phyloP scores from a whole-genome alignment of 768 basidiomycete genomes.

The Neoboletus brunneissimus region DNA sequence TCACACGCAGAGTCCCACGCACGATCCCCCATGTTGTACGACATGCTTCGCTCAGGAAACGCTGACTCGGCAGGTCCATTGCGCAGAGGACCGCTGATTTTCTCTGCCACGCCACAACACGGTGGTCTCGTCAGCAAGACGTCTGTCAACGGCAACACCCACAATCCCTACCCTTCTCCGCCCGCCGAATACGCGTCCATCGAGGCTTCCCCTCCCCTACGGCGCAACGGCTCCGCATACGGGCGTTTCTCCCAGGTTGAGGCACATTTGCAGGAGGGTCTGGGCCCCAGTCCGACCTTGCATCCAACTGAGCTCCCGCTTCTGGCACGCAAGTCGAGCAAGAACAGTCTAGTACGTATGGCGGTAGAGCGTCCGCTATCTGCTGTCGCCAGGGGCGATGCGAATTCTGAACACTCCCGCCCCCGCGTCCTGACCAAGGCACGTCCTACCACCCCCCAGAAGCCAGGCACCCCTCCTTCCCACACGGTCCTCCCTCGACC shows the following conservation, averaged over 20 bases:
- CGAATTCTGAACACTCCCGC: slow-evolving; percentile 13
- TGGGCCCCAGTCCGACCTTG: background rate
- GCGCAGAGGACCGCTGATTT: slow-evolving; percentile 60
- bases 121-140: background rate
- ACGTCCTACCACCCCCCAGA: slow-evolving; percentile 34
- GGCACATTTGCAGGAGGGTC: slow-evolving; percentile 1
- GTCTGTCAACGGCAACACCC: background rate
- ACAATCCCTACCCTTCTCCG: slow-evolving; percentile 27
- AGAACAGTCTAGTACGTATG: slow-evolving; percentile 2
- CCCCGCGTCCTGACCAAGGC: slow-evolving; percentile 31
- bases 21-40: slow-evolving; percentile 17
- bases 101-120: slow-evolving; percentile 40
- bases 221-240: slow-evolving; percentile 1
- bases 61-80: slow-evolving; percentile 17
- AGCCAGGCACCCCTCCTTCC: slow-evolving; percentile 10
- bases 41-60: slow-evolving; percentile 20
- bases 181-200: slow-evolving; percentile 21
- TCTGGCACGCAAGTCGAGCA: slow-evolving; percentile 18
- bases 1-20: slow-evolving; percentile 2
- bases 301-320: slow-evolving; percentile 15
- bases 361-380: slow-evolving; percentile 13
- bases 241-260: background rate
- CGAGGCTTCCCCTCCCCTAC: background rate
- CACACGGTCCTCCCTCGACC: slow-evolving; percentile 9
- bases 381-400: slow-evolving; percentile 8